Conservation (phyloP, 2,329 filamentous ascomycete species). For the Fusarium citri region DNA sequence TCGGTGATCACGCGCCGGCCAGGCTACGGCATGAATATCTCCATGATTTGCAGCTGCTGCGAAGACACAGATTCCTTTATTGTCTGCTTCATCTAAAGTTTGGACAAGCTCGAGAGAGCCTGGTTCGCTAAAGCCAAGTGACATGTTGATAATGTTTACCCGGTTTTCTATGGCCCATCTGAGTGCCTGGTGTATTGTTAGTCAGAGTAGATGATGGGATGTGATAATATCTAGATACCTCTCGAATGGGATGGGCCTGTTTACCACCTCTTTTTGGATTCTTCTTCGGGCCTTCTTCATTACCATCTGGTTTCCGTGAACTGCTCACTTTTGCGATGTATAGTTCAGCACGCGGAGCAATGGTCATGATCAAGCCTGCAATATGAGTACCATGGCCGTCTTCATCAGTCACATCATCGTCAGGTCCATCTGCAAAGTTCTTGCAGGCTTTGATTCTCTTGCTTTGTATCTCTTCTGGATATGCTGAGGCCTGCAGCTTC, state of each 20-base stretch:
- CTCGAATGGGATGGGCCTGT: neutral
- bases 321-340: slow-evolving; percentile 26
- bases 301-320: neutral
- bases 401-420: slow-evolving; percentile 17
- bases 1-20: slow-evolving; percentile 25
- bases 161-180: slow-evolving; percentile 26
- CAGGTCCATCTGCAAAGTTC: slow-evolving; percentile 13
- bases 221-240: neutral
- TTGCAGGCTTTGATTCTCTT: slow-evolving; percentile 22
- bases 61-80: slow-evolving; percentile 21
- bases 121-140: slow-evolving; percentile 16
- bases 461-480: slow-evolving; percentile 14
- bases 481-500: neutral
- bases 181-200: slow-evolving; percentile 10
- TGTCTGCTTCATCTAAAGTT: slow-evolving; percentile 8
- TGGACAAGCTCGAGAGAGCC: slow-evolving; percentile 23
- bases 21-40: slow-evolving; percentile 19
- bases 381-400: slow-evolving; percentile 28
- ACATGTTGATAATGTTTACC: slow-evolving; percentile 30
- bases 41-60: slow-evolving; percentile 31
- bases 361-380: slow-evolving; percentile 20
- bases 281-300: neutral
- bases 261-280: neutral
- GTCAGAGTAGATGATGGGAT: neutral
- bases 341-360: slow-evolving; percentile 23